A percentile compares a stretch with the other conserved stretches of the same genome.
Conservation (phyloP, 1,284 basidiomycete genomes). For the Phellinidium pouzarii region DNA sequence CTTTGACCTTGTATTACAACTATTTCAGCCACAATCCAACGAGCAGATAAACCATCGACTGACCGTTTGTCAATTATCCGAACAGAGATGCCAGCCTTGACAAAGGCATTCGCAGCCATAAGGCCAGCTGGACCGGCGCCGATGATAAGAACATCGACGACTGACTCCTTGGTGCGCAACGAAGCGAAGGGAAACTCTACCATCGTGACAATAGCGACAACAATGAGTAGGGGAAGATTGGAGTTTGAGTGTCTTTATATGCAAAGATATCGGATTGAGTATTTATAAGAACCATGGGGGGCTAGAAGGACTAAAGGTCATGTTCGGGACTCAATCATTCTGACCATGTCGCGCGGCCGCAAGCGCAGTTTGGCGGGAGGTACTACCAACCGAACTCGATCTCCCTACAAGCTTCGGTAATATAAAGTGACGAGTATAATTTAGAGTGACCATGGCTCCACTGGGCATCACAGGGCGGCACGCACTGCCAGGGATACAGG, state of each 20-base stretch:
- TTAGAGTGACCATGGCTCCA: too few species aligned
- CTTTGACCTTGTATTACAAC: slow-evolving; percentile 38
- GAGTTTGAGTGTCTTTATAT: not conserved
- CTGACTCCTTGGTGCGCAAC: slow-evolving; percentile 24
- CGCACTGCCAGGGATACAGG: too few species aligned
- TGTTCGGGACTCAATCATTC: not conserved
- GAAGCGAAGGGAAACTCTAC: not conserved
- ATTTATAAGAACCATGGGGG: not conserved
- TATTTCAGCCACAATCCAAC: not conserved
- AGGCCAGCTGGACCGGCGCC: slow-evolving; percentile 54
- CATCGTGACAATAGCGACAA: not conserved
- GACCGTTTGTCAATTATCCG: slow-evolving; percentile 63
- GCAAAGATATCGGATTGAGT: not conserved
- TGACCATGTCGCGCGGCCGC: not conserved
- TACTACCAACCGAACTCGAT: not conserved
- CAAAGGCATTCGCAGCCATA: slow-evolving; percentile 60
- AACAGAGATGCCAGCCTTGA: slow-evolving; percentile 53
- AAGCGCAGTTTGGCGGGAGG: too few species aligned
- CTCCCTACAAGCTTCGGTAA: not conserved
- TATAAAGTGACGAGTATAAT: not conserved
- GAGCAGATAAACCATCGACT: slow-evolving; percentile 19
- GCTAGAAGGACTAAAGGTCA: not conserved
- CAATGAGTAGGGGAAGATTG: not conserved
- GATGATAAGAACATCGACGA: slow-evolving; percentile 50
- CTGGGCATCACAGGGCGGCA: too few species aligned